Conservation (phyloP, 768 basidiomycete genomes). For the Amanita polypyramis region DNA sequence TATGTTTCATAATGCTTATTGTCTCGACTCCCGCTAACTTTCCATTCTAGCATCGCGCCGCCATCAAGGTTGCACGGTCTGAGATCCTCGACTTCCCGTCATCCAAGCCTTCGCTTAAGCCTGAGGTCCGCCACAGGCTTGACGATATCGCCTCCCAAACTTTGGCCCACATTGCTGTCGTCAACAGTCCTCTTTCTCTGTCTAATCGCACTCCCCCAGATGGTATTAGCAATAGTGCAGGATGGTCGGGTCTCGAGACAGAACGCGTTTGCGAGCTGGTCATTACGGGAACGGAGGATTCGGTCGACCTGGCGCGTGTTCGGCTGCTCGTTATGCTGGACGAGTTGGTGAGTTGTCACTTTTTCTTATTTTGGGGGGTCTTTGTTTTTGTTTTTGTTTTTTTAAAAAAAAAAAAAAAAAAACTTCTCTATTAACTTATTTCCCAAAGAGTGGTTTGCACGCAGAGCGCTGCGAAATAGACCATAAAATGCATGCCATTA, state of each 20-base stretch:
- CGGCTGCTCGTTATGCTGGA: conserved; percentile 90
- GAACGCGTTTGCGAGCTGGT: conserved; percentile 92
- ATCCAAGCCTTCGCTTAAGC: conserved; percentile 70
- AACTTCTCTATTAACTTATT: conserved; percentile 15
- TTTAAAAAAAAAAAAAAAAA: too few species aligned
- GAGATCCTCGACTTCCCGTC: conserved; percentile 85
- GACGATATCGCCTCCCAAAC: conserved; percentile 92
- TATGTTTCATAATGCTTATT: conserved; percentile 22
- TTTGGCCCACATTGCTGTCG: conserved; percentile 87
- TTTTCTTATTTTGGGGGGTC: too few species aligned
- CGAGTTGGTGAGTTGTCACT: conserved; percentile 60
- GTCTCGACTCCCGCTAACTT: conserved; percentile 8
- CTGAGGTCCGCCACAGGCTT: conserved; percentile 73
- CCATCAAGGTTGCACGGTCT: conserved; percentile 85
- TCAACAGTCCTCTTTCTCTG: conserved; percentile 71
- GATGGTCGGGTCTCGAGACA: conserved; percentile 87
- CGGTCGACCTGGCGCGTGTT: conserved; percentile 86
- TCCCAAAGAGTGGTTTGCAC: conserved; percentile 73
- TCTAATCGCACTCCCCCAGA: conserved; percentile 70
- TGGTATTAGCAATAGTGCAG: conserved; percentile 64
- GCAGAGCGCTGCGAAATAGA: conserved; percentile 90
- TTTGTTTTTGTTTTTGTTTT: too few species aligned
- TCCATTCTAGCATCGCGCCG: conserved; percentile 56
- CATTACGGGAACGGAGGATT: conserved; percentile 79
- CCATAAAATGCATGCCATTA: conserved; percentile 85